Percentiles rank a stretch among this genome's conserved stretches.
These are phyloP conservation scores for Carex kokanica DNA, from an alignment of 176 grass and related monocot species.

Conservation along the genomic window DNA sequence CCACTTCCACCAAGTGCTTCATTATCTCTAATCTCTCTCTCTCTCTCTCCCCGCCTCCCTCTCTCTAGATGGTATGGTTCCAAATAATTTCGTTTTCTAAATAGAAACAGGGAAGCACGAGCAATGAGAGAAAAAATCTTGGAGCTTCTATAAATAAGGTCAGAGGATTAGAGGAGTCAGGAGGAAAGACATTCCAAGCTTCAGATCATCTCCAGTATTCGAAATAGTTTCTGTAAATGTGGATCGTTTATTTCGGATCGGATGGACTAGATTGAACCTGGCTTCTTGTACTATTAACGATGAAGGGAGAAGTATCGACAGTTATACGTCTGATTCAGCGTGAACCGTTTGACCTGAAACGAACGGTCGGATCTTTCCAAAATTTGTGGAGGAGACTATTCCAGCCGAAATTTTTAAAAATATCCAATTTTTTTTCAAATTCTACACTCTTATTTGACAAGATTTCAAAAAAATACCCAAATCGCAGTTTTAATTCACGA, in stretches of 20 bases:
- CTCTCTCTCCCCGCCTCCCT: too few relatives aligned
- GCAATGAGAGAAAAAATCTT: background rate
- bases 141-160: constrained; percentile 15
- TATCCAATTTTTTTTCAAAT: too few relatives aligned
- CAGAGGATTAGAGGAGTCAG: background rate
- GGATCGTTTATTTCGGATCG: background rate
- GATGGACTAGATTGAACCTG: background rate
- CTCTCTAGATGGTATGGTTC: background rate
- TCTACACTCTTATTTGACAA: too few relatives aligned
- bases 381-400: background rate
- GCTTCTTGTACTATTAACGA: background rate
- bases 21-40: constrained; percentile 28
- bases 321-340: background rate
- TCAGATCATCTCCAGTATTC: background rate
- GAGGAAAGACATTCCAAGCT: background rate
- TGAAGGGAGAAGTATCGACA: background rate
- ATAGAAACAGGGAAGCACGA: background rate
- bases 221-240: background rate
- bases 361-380: background rate
- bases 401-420: too few relatives aligned
- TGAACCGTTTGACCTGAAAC: background rate
- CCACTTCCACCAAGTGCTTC: constrained; percentile 82
- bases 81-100: background rate
- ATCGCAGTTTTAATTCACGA: too few relatives aligned
- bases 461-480: too few relatives aligned